phyloP scores from a whole-genome alignment of 192 early-diverging fungal species.

The Polychytrium aggregatum region DNA sequence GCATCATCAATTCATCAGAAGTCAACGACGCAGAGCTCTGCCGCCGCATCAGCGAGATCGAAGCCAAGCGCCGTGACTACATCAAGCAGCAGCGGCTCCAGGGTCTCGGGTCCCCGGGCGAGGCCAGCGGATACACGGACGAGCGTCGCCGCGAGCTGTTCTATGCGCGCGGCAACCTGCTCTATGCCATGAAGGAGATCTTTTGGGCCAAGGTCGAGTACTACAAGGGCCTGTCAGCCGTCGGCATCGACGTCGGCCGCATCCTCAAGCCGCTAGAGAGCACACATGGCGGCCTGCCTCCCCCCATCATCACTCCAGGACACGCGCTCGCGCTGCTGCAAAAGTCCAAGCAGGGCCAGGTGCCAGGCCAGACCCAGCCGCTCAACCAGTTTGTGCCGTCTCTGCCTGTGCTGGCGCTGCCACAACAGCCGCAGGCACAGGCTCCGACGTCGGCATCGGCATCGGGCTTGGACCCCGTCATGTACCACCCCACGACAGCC shows the following conservation, averaged over 20 bases:
- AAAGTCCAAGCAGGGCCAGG: conserved; percentile 31
- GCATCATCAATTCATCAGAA: background rate
- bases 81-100: background rate
- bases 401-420: no score
- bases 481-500: conserved; percentile 41
- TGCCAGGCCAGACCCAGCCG: no score
- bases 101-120: conserved; percentile 3
- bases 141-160: conserved; percentile 68
- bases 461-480: no score
- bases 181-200: conserved; percentile 63
- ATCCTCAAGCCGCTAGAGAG: conserved; percentile 42
- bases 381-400: no score
- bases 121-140: conserved; percentile 18
- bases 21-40: conserved; percentile 12
- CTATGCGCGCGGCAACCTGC: conserved; percentile 77
- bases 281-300: conserved; percentile 55
- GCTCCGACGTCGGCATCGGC: no score
- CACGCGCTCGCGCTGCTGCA: conserved; percentile 27
- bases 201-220: conserved; percentile 67
- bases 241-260: conserved; percentile 24
- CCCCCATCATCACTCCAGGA: conserved; percentile 13
- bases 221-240: conserved; percentile 65
- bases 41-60: conserved; percentile 5
- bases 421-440: no score
- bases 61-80: conserved; percentile 5